Conservation (phyloP, 345 rosid genomes). For the Populus alba region DNA sequence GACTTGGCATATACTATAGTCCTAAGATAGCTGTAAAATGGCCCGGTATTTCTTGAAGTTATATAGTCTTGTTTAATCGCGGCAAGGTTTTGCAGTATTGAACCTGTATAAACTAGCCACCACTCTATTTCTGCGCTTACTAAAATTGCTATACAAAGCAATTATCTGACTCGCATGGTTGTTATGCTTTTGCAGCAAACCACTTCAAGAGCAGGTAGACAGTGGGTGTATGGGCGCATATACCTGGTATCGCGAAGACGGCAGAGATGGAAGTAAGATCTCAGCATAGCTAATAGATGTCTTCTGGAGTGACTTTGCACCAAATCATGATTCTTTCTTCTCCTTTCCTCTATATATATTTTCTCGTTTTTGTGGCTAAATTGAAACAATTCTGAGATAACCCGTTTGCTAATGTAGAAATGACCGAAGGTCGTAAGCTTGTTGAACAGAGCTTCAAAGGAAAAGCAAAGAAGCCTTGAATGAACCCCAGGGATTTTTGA, state of each 20-base stretch:
- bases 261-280: slow-evolving; percentile 38
- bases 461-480: not conserved
- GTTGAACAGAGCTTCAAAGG: not conserved
- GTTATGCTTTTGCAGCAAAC: slow-evolving; percentile 51
- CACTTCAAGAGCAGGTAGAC: slow-evolving; percentile 52
- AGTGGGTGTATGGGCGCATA: slow-evolving; percentile 85
- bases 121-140: not conserved
- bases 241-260: slow-evolving; percentile 73
- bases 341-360: not conserved
- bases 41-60: not conserved
- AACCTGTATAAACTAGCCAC: not conserved
- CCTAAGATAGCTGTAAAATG: not conserved
- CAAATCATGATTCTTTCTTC: slow-evolving; percentile 27
- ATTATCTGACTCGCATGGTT: not conserved
- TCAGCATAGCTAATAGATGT: not conserved
- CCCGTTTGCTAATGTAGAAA: not conserved
- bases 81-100: not conserved
- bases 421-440: not conserved
- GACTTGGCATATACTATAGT: not conserved
- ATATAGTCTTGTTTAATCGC: not conserved
- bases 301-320: not conserved
- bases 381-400: not conserved
- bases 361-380: not conserved
- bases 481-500: not conserved
- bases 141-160: not conserved